Percentiles rank a stretch among this genome's conserved stretches.
Conservation (phyloP, 2,329 filamentous ascomycete genomes). For the Penicillium sp. region DNA sequence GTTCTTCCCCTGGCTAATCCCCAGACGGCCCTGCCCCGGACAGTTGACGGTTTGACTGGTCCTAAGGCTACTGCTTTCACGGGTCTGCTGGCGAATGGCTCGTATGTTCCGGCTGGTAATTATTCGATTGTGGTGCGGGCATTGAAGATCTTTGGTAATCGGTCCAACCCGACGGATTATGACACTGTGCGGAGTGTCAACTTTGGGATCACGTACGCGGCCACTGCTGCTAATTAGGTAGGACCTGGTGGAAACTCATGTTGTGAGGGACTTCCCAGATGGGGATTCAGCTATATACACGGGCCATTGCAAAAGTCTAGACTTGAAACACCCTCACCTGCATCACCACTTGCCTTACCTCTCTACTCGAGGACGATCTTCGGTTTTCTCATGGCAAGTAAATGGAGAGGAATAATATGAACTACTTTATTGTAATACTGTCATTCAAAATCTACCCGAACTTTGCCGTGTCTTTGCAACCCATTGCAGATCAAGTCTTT, state of each 20-base stretch:
- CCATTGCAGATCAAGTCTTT: no score
- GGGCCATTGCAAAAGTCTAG: no score
- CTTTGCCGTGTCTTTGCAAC: no score
- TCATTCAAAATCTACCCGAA: no score
- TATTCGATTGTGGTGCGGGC: conserved; percentile 18
- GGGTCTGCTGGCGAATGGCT: conserved; percentile 10
- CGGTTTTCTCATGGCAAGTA: no score
- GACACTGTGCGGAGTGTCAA: conserved; percentile 8
- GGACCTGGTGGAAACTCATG: background rate
- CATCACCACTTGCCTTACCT: no score
- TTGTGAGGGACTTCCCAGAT: background rate
- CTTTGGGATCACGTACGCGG: conserved; percentile 8
- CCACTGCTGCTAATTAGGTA: background rate
- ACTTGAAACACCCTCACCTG: no score
- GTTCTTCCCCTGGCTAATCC: background rate
- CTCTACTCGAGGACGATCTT: no score
- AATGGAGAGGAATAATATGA: no score
- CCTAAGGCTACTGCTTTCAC: background rate
- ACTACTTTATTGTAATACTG: no score
- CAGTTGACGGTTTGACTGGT: background rate
- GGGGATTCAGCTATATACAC: no score
- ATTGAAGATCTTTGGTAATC: conserved; percentile 21
- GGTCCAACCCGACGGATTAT: conserved; percentile 6
- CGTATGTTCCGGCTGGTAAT: conserved; percentile 13
- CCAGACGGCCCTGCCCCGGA: background rate